Conservation (phyloP, 345 rosid species). For the Rhodamnia rubescens region DNA sequence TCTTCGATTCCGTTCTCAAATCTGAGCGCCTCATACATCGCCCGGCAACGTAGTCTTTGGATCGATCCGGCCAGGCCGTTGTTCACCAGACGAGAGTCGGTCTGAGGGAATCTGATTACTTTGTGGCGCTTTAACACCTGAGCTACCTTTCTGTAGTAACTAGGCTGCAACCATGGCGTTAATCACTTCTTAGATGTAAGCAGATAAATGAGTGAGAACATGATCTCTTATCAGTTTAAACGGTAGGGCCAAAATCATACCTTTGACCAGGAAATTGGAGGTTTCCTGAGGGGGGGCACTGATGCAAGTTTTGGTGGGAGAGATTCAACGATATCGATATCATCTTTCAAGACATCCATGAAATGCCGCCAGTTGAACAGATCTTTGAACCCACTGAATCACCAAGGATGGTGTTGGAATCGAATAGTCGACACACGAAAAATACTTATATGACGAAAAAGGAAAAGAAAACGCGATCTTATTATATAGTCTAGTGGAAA, state of each 20-base stretch:
- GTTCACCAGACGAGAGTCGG: slow-evolving; percentile 57
- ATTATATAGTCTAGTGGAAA: background rate
- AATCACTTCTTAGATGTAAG: background rate
- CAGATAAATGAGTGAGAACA: background rate
- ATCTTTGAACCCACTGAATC: slow-evolving; percentile 48
- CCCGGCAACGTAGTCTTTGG: slow-evolving; percentile 61
- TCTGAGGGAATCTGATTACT: slow-evolving; percentile 46
- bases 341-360: slow-evolving; percentile 36
- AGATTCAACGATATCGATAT: slow-evolving; percentile 38
- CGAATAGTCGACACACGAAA: background rate
- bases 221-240: background rate
- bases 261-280: slow-evolving; percentile 70
- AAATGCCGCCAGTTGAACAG: slow-evolving; percentile 68
- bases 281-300: slow-evolving; percentile 21
- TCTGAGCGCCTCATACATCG: slow-evolving; percentile 58
- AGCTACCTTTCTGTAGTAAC: slow-evolving; percentile 38
- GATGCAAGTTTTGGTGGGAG: slow-evolving; percentile 30
- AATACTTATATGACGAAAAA: background rate
- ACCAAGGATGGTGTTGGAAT: background rate
- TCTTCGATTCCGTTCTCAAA: slow-evolving; percentile 30
- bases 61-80: slow-evolving; percentile 40
- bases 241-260: slow-evolving; percentile 5
- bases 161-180: slow-evolving; percentile 18
- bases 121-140: slow-evolving; percentile 29
- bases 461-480: background rate